Evolutionary conservation across 495 filamentous ascomycete genomes (phyloP).

Genomic region (Aspergillus avenaceus): DNA sequence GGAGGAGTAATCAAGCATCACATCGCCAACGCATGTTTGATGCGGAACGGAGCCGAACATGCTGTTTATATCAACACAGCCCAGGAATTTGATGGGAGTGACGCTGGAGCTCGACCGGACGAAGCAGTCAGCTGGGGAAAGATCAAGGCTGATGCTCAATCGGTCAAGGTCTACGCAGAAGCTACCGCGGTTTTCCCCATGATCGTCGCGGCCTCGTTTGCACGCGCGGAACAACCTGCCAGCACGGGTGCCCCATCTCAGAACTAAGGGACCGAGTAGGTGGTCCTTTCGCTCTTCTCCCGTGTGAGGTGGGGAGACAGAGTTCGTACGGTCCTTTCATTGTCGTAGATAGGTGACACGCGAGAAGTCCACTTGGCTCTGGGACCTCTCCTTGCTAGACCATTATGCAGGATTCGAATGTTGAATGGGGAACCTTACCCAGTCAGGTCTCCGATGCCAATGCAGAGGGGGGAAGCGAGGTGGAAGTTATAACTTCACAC

Average conservation of each 20-base stretch:
- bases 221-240: slow-evolving; percentile 28
- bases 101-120: slow-evolving; percentile 92
- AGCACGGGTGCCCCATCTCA: slow-evolving; percentile 4
- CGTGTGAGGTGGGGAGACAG: not conserved
- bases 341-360: not conserved
- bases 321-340: not conserved
- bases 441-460: too few species aligned
- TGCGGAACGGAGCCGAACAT: slow-evolving; percentile 94
- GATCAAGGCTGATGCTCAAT: slow-evolving; percentile 80
- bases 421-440: too few species aligned
- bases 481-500: too few species aligned
- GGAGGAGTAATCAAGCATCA: slow-evolving; percentile 95
- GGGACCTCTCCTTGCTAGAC: too few species aligned
- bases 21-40: slow-evolving; percentile 93
- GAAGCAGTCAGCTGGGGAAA: slow-evolving; percentile 99
- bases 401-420: too few species aligned
- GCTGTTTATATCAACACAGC: slow-evolving; percentile 97
- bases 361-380: not conserved
- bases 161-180: slow-evolving; percentile 92
- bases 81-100: slow-evolving; percentile 94
- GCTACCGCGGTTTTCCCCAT: slow-evolving; percentile 90
- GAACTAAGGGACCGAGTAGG: slow-evolving; percentile 6
- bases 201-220: slow-evolving; percentile 93
- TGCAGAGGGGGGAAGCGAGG: too few species aligned
- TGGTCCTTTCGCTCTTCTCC: not conserved